These are phyloP conservation scores for Capsicum pubescens DNA, from an alignment of 257 asterid genomes.

Conservation along the genomic window DNA sequence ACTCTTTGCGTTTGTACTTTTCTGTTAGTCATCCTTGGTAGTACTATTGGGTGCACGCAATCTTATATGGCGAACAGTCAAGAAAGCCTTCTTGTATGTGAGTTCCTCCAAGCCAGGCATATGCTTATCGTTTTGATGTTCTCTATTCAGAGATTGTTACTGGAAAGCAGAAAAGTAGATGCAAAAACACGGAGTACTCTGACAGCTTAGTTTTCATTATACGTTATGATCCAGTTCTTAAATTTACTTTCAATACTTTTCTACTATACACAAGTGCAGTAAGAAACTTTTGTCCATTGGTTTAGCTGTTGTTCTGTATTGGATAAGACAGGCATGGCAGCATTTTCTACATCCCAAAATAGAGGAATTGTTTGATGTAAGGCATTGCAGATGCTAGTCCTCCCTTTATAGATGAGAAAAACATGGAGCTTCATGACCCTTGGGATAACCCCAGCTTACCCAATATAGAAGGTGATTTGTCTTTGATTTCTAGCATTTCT, in stretches of 20 bases:
- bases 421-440: constrained; percentile 53
- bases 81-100: too few relatives aligned
- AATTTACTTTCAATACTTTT: neutral
- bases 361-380: constrained; percentile 64
- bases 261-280: neutral
- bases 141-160: constrained; percentile 66
- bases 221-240: constrained; percentile 33
- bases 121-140: constrained; percentile 65
- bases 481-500: constrained; percentile 60
- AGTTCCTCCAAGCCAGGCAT: constrained; percentile 10
- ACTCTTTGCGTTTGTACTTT: too few relatives aligned
- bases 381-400: constrained; percentile 68
- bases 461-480: constrained; percentile 32
- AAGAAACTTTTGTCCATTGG: neutral
- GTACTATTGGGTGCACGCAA: neutral
- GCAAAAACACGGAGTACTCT: constrained; percentile 54
- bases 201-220: constrained; percentile 60
- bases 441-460: constrained; percentile 32
- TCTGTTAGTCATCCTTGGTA: too few relatives aligned
- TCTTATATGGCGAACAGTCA: too few relatives aligned
- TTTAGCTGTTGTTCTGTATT: neutral
- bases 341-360: constrained; percentile 57
- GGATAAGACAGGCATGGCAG: constrained; percentile 58
- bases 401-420: constrained; percentile 66
- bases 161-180: constrained; percentile 61